These are phyloP conservation scores for Suhomyces coccinellae DNA, from an alignment of 1,139 yeast genomes.

Conservation along the genomic window DNA sequence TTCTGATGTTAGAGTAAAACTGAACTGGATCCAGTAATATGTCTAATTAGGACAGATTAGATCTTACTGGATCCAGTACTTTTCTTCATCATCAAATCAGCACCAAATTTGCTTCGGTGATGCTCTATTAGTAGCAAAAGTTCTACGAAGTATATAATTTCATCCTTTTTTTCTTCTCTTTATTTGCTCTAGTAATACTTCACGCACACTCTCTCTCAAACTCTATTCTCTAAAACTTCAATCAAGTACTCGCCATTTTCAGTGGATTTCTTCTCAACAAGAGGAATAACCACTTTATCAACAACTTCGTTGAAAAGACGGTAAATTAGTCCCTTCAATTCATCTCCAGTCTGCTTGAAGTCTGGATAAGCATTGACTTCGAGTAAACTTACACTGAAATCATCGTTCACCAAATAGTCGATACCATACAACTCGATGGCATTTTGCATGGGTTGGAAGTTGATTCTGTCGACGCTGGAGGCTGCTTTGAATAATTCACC, in stretches of 20 bases:
- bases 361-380: conserved; percentile 96
- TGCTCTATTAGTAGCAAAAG: no score
- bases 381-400: conserved; percentile 56
- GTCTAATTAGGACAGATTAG: no score
- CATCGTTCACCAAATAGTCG: conserved; percentile 72
- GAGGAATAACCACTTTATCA: conserved; percentile 16
- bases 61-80: no score
- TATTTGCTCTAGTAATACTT: background rate
- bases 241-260: conserved; percentile 8
- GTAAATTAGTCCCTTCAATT: conserved; percentile 62
- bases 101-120: no score
- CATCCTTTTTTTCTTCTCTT: background rate
- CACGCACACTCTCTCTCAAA: background rate
- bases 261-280: conserved; percentile 5
- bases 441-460: conserved; percentile 82
- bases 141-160: no score
- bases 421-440: conserved; percentile 88
- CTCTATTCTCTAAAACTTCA: conserved; percentile 8
- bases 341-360: conserved; percentile 90
- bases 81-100: no score
- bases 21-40: no score
- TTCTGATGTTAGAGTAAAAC: no score
- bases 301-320: conserved; percentile 56
- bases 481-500: conserved; percentile 86
- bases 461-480: conserved; percentile 70